Evolutionary conservation across 352 stramenopile genomes (phyloP), one percentile per base, ranked within the genome.

Genomic region (Aphanomyces invadans): DNA sequence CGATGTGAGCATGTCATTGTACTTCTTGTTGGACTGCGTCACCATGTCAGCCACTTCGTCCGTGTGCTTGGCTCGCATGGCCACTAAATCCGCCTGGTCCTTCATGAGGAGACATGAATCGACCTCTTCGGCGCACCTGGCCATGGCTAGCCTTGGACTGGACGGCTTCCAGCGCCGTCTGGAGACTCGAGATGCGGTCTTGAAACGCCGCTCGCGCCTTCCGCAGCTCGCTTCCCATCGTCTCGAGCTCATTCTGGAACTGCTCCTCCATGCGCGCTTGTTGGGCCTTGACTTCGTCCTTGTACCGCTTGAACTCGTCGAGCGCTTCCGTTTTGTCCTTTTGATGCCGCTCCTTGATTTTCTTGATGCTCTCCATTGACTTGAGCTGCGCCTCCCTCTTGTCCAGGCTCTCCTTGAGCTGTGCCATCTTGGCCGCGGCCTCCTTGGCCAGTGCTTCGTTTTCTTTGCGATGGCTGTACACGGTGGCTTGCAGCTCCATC

Each of bases 1-100:
- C 4, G 88, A 71, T 2, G 73, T 75, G 63, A 92, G 73, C 84
- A 95, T 90, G 31, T 71, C 59, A 57, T 87, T 87, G 66, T 83
- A 90, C 57, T 88, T 85, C 31, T 78, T 70, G 52, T 92, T 92
- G 9, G 74, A 80, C 39, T 72, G 81, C 9, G 74, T 87, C 44
- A 90, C 79, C 33, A 89, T 70, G 51, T 89, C 69, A 25, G 86
- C 74, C 28, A 88, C 57, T 57, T 95, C 87, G 23, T 83, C 71
- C 1, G 56, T 60, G 70, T 90, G 77, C 55, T 86, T 73, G 52
- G 60, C 31, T 33, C 39, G 62, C 21, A 83, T 44, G 46, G 74
- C 69, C 1, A 73, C 69, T 3, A 82, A 11, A 21, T 73, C 71
- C 4, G 66, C 45, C 38, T 75, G 25, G 15, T 28, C n/a, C 48